Evolutionary conservation across 2,329 filamentous ascomycete genomes (phyloP).

Genomic region (Ophiostoma ips): DNA sequence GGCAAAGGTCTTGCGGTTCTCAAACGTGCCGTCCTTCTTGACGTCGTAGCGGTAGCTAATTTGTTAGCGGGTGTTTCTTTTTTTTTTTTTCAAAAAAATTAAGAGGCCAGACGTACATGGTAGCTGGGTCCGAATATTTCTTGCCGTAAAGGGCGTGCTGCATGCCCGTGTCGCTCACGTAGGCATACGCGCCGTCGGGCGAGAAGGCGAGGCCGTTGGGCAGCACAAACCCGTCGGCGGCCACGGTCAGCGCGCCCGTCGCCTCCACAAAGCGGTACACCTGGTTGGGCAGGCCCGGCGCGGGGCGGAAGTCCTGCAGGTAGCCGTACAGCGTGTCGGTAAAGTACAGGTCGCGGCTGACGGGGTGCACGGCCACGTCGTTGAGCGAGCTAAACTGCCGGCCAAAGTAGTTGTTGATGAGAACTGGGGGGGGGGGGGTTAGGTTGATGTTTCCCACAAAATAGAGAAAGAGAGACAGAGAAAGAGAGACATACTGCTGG

Average conservation of each 20-base stretch:
- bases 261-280: slow-evolving; percentile 41
- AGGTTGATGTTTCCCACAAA: not conserved
- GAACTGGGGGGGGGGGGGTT: slow-evolving; percentile 17
- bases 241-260: slow-evolving; percentile 37
- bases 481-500: slow-evolving; percentile 19
- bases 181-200: slow-evolving; percentile 35
- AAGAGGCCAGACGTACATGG: slow-evolving; percentile 29
- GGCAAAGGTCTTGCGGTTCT: slow-evolving; percentile 40
- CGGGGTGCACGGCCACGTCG: slow-evolving; percentile 39
- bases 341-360: slow-evolving; percentile 47
- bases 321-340: slow-evolving; percentile 48
- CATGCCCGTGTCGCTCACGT: slow-evolving; percentile 41
- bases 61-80: not conserved
- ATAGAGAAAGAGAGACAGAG: not conserved
- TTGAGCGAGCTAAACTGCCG: slow-evolving; percentile 47
- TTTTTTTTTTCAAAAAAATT: too few species aligned
- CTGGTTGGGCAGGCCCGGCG: slow-evolving; percentile 39
- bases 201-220: slow-evolving; percentile 46
- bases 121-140: slow-evolving; percentile 28
- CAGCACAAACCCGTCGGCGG: slow-evolving; percentile 41
- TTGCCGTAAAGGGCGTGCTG: slow-evolving; percentile 27
- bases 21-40: slow-evolving; percentile 29
- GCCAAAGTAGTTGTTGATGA: slow-evolving; percentile 47
- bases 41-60: slow-evolving; percentile 33
- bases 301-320: slow-evolving; percentile 41